Evolutionary conservation across 345 rosid species (phyloP).

Genomic region (Citrus hindsii): DNA sequence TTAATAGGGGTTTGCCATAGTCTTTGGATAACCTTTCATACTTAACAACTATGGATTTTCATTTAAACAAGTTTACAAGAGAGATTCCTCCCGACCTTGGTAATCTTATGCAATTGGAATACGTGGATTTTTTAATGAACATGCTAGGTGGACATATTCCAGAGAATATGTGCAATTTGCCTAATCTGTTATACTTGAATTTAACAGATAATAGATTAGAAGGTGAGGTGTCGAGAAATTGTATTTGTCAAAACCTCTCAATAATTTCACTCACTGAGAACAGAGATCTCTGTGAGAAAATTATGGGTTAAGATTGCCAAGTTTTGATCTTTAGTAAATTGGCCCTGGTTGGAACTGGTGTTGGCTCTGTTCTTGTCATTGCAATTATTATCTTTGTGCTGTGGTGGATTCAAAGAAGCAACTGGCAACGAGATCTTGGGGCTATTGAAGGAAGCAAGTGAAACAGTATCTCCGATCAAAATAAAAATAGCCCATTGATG

Average conservation of each 20-base stretch:
- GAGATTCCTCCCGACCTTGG: conserved; percentile 59
- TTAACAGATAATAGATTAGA: no score
- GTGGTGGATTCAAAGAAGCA: conserved; percentile 40
- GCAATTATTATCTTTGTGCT: conserved; percentile 30
- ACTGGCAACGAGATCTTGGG: conserved; percentile 33
- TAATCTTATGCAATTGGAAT: conserved; percentile 60
- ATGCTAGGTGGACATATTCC: conserved; percentile 62
- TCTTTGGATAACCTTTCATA: conserved; percentile 64
- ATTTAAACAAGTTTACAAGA: conserved; percentile 56
- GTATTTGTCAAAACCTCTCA: conserved; percentile 60
- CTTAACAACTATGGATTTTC: conserved; percentile 64
- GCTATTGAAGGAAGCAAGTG: conserved; percentile 39
- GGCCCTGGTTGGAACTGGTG: conserved; percentile 34
- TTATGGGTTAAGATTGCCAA: conserved; percentile 46
- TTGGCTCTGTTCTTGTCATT: conserved; percentile 37
- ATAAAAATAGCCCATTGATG: no score
- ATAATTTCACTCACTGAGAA: conserved; percentile 49
- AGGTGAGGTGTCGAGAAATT: conserved; percentile 38
- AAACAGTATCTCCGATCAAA: not conserved
- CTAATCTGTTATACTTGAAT: conserved; percentile 42
- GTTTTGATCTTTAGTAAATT: conserved; percentile 27
- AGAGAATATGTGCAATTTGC: conserved; percentile 44
- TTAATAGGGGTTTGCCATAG: not conserved
- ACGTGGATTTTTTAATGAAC: conserved; percentile 61
- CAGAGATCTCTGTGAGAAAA: conserved; percentile 56